Conservation (phyloP, 2,329 filamentous ascomycete species). For the Talaromyces sp. region DNA sequence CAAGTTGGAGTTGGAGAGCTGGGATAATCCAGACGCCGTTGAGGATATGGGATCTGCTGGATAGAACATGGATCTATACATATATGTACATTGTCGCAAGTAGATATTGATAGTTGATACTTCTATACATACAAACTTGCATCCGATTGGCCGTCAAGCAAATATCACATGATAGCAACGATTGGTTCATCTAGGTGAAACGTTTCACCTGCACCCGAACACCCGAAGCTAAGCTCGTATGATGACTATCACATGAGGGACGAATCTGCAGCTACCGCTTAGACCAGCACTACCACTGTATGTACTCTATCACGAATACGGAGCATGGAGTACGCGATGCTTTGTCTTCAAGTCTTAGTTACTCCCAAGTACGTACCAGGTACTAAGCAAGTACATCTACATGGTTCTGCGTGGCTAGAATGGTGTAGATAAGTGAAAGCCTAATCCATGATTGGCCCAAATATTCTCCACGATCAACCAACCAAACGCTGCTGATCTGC, state of each 20-base stretch:
- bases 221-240: background rate
- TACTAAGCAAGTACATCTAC: background rate
- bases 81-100: background rate
- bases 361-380: background rate
- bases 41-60: constrained; percentile 61
- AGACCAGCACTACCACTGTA: background rate
- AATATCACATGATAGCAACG: background rate
- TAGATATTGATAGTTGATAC: background rate
- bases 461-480: background rate
- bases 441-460: background rate
- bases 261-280: constrained; percentile 2
- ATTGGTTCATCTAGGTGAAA: constrained; percentile 5
- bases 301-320: background rate
- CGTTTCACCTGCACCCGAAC: background rate
- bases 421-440: background rate
- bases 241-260: constrained; percentile 4
- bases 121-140: background rate
- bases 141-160: background rate
- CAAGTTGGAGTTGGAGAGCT: constrained; percentile 67
- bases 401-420: background rate
- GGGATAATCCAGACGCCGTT: constrained; percentile 69
- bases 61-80: background rate
- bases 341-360: background rate
- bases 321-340: background rate
- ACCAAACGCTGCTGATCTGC: constrained; percentile 2